Evolutionary conservation across 345 rosid species (phyloP).

Genomic region (Chamaenerion angustifolium): DNA sequence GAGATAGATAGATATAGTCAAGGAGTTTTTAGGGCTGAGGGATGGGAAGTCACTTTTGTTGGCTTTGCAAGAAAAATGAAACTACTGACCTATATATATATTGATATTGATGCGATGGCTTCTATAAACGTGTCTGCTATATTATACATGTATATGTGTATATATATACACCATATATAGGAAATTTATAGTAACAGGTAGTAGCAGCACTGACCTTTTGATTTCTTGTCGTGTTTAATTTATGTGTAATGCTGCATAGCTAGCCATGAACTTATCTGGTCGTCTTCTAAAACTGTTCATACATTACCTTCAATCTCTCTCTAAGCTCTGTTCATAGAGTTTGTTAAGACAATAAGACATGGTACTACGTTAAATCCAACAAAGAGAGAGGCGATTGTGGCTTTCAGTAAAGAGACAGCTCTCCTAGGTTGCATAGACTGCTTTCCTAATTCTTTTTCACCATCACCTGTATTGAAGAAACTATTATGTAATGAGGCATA

Average conservation of each 20-base stretch:
- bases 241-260: too few species aligned
- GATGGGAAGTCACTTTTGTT: slow-evolving; percentile 71
- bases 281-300: slow-evolving; percentile 4
- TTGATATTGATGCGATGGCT: too few species aligned
- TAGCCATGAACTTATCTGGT: slow-evolving; percentile 13
- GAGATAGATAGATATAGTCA: slow-evolving; percentile 20
- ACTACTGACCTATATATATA: slow-evolving; percentile 12
- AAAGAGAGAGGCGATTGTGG: slow-evolving; percentile 2
- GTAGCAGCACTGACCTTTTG: slow-evolving; percentile 15
- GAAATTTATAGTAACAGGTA: too few species aligned
- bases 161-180: too few species aligned
- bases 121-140: too few species aligned
- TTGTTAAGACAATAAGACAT: slow-evolving; percentile 1
- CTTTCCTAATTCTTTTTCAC: slow-evolving; percentile 21
- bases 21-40: slow-evolving; percentile 47
- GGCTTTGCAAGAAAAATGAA: slow-evolving; percentile 50
- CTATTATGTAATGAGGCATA: too few species aligned
- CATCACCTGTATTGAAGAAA: too few species aligned
- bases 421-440: slow-evolving; percentile 23
- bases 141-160: too few species aligned
- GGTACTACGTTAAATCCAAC: slow-evolving; percentile 34
- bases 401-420: slow-evolving; percentile 28
- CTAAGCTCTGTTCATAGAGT: too few species aligned
- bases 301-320: background rate
- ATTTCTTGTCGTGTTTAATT: too few species aligned